Evolutionary conservation across 2,329 filamentous ascomycete genomes (phyloP), one percentile per base, ranked within the genome.

Genomic region (Clarireedia paspali): DNA sequence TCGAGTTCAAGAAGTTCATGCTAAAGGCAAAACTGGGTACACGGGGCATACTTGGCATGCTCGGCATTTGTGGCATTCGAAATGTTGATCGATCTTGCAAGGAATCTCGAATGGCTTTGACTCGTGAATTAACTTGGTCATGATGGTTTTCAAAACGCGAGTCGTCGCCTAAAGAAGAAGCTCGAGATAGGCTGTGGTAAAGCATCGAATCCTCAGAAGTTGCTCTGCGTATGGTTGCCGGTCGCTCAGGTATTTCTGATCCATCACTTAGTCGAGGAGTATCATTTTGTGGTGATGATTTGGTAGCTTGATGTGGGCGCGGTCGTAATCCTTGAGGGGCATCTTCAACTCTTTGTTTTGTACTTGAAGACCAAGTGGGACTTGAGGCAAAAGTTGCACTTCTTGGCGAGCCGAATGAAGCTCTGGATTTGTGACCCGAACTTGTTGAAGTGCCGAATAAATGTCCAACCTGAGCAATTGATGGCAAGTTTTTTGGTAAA

Each of bases 41-140:
- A 56, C 63, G 67, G 4, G 74, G 73, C 66, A 75, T 72, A 64
- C 71, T 76, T 20, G 76, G 71, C 45, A 78, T 64, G 59, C 76
- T 80, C 50, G 84, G 79, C 39, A 88, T 71, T 59, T 79, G 78
- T 1, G 82, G 82, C 67, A 90, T 77, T 66, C 84, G 89, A 71
- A 91, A 87, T 54, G 84, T 89, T 2, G 91, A 88, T 42, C 79
- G 74, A 64, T 96, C 91, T 67, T 90, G 85, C 59, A 89, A 82
- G 67, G 87, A 95, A 68, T 96, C 91, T 67, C 85, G 88, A 68
- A 97, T 88, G 4, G 92, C 92, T 73, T 95, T 95, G 67, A 94
- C 78, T 44, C 92, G 81, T 63, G 88, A 90, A 66, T 96, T 97
- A 62, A 92, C 87, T 74, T 94, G 89, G 59, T 89, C 87, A 45